Percentiles rank a stretch among this genome's conserved stretches.
Evolutionary conservation across 768 basidiomycete genomes (phyloP).

Genomic region (Glaciozyma martinii): DNA sequence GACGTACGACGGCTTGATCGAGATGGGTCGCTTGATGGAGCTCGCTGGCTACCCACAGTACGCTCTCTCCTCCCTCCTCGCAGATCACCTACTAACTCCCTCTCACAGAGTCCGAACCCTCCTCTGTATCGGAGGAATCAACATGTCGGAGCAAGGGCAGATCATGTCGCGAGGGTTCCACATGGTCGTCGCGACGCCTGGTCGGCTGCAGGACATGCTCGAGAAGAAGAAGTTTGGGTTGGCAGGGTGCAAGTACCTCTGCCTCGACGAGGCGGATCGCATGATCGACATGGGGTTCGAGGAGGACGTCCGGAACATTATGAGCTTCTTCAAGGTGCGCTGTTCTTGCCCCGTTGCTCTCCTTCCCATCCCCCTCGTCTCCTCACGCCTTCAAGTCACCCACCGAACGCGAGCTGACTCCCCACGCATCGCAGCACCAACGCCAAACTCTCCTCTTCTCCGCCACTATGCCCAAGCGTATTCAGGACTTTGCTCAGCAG

Average conservation of each 20-base stretch:
- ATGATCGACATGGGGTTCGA: constrained; percentile 99
- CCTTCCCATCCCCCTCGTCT: neutral
- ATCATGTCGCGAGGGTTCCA: constrained; percentile 84
- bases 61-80: neutral
- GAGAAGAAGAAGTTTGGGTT: constrained; percentile 90
- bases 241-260: constrained; percentile 82
- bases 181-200: constrained; percentile 93
- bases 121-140: constrained; percentile 94
- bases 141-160: constrained; percentile 95
- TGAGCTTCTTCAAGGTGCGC: constrained; percentile 93
- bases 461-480: constrained; percentile 97
- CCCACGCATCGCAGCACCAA: constrained; percentile 57
- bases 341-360: neutral
- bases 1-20: constrained; percentile 86
- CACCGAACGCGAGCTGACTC: no score
- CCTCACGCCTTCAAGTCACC: neutral
- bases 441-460: constrained; percentile 95
- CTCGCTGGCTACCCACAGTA: constrained; percentile 64
- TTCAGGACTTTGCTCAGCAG: constrained; percentile 96
- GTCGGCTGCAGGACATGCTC: constrained; percentile 93
- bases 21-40: constrained; percentile 74
- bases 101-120: constrained; percentile 62
- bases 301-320: constrained; percentile 95
- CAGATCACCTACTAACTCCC: neutral
- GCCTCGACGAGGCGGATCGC: constrained; percentile 98